Evolutionary conservation across 371 early-diverging fungal species (phyloP).

Genomic region (Apophysomyces trapeziformis): DNA sequence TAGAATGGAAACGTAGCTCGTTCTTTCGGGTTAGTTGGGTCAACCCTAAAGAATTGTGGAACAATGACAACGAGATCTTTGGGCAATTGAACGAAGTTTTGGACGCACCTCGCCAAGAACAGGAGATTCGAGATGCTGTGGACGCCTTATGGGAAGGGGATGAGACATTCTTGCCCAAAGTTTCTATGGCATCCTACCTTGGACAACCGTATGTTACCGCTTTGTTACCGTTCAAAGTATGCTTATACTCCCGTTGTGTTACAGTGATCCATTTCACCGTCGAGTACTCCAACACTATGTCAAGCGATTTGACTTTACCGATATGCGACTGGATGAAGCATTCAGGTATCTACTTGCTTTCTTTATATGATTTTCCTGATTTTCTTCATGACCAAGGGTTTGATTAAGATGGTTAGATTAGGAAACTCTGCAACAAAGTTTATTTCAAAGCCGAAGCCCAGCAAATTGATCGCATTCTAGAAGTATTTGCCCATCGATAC

Average conservation of each 20-base stretch:
- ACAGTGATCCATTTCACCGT: slow-evolving; percentile 48
- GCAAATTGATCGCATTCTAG: slow-evolving; percentile 83
- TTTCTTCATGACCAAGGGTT: slow-evolving; percentile 33
- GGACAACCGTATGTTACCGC: slow-evolving; percentile 32
- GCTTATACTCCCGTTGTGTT: neutral
- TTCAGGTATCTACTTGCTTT: slow-evolving; percentile 53
- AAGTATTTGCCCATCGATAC: slow-evolving; percentile 75
- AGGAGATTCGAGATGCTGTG: slow-evolving; percentile 18
- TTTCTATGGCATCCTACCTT: slow-evolving; percentile 36
- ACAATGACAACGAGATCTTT: slow-evolving; percentile 19
- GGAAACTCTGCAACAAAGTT: slow-evolving; percentile 74
- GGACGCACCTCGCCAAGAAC: neutral
- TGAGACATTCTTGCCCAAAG: slow-evolving; percentile 20
- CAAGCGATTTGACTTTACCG: slow-evolving; percentile 71
- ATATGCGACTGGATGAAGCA: slow-evolving; percentile 70
- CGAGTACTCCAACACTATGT: slow-evolving; percentile 57
- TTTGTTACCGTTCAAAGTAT: neutral
- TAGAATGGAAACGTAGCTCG: slow-evolving; percentile 40
- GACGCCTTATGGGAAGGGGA: slow-evolving; percentile 34
- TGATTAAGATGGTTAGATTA: slow-evolving; percentile 54
- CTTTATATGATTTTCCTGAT: slow-evolving; percentile 41
- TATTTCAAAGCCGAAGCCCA: slow-evolving; percentile 90
- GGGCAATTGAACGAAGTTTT: slow-evolving; percentile 22
- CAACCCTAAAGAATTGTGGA: slow-evolving; percentile 15
- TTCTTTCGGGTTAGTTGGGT: slow-evolving; percentile 25